A percentile compares a stretch with the other conserved stretches of the same genome.
phyloP scores from a whole-genome alignment of 2,329 filamentous ascomycete species.

The Mariannaea elegans region DNA sequence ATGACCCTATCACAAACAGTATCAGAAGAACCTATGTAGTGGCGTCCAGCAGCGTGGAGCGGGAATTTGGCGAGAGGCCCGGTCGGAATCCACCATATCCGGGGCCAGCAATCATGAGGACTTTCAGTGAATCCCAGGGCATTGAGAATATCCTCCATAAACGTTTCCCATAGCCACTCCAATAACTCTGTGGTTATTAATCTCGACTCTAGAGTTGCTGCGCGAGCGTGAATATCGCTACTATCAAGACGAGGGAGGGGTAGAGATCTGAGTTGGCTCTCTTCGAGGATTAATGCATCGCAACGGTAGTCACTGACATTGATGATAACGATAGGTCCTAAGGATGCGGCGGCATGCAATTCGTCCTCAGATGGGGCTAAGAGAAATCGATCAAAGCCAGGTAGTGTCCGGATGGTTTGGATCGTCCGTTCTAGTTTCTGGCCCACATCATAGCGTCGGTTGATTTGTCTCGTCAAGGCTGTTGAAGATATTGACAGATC shows the following conservation, averaged over 20 bases:
- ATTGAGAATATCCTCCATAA: slow-evolving; percentile 38
- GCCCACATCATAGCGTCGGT: background rate
- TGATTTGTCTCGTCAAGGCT: no score
- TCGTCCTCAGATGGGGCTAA: background rate
- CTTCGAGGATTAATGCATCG: slow-evolving; percentile 10
- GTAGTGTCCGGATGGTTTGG: background rate
- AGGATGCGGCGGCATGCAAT: background rate
- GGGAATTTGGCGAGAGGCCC: background rate
- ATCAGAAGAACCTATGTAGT: background rate
- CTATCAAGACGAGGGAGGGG: background rate
- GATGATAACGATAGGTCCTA: slow-evolving; percentile 6
- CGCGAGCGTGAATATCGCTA: background rate
- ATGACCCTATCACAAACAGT: background rate
- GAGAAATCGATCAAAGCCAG: background rate
- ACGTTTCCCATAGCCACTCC: slow-evolving; percentile 45
- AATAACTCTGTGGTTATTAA: slow-evolving; percentile 25
- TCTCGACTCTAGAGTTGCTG: background rate
- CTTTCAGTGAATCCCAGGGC: slow-evolving; percentile 35
- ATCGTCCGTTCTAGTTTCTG: background rate
- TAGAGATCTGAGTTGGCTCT: background rate
- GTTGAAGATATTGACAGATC: background rate
- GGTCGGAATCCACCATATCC: background rate
- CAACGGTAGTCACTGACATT: slow-evolving; percentile 7
- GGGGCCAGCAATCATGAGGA: slow-evolving; percentile 3
- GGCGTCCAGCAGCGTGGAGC: background rate